Evolutionary conservation across 2,329 filamentous ascomycete species (phyloP), one percentile per base, ranked within the genome.

Genomic region (Nannizzia gypsea): DNA sequence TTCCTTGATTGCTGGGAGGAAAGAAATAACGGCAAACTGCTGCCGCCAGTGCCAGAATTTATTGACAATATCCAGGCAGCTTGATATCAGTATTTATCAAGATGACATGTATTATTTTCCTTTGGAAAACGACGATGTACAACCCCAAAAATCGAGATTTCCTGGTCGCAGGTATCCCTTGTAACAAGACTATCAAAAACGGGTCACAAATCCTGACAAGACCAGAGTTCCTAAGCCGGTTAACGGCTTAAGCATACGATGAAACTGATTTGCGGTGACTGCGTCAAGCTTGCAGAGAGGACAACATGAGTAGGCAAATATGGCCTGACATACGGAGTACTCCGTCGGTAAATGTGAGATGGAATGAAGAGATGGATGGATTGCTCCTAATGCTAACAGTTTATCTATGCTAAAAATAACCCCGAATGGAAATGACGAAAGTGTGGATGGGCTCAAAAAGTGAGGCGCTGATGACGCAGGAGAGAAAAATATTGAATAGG

Each of bases 361-460:
- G 22, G 6, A 54, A 26, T 17, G 28, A 54, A 17, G 15, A 9
- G 34, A 31, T 54, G 50, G 15, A 54, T 54, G 28, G 50, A 54
- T 54, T 54, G 50, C 50, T 54, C 50, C 50, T 54, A 54, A 54
- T 34, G 50, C 50, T 54, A 36, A 54, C 31, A 13, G 20, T 54
- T 20, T 50, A 48, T 26, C 48, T 54, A 54, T 54, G 24, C 26
- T 20, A 54, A 54, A 54, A 54, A 24, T 54, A 22, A 28, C 20
- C 11, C 20, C 15, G n/a, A 36, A 36, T 36, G 26, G 34, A 54
- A 54, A n/a, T 28, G 48, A 6, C 8, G 15, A 15, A 54, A 13
- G 26, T 13, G 6, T 5, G 13, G 22, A 24, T 24, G 44, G 22
- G 26, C 11, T 26, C 20, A 8, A 48, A 26, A 48, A 9, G 15